Conservation (phyloP, 148 eudicot genomes). For the Suaeda aralocaspica region DNA sequence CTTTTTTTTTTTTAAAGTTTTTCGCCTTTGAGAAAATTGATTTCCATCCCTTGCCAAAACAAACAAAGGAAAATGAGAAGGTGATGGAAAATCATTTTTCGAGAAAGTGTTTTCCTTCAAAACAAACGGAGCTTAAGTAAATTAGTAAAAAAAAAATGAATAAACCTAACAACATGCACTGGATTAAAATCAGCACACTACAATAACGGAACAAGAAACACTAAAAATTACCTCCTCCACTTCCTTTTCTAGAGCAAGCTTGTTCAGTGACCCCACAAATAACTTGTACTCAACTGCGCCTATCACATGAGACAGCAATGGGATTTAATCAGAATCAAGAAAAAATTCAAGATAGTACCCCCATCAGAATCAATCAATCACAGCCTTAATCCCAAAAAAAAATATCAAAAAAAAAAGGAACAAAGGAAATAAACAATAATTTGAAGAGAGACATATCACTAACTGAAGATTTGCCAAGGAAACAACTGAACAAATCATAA, state of each 20-base stretch:
- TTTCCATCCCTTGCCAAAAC: too few species aligned
- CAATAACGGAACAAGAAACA: background rate
- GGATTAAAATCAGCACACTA: background rate
- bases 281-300: constrained; percentile 91
- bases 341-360: background rate
- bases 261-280: constrained; percentile 86
- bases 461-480: background rate
- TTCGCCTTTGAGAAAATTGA: too few species aligned
- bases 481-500: background rate
- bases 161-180: background rate
- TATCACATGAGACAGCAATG: constrained; percentile 32
- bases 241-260: constrained; percentile 83
- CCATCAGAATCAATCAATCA: background rate
- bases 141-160: too few species aligned
- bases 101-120: too few species aligned
- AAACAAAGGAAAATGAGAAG: too few species aligned
- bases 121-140: too few species aligned
- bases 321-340: constrained; percentile 12
- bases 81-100: too few species aligned
- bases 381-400: background rate
- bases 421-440: background rate
- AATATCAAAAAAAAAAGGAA: background rate
- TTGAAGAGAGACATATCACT: background rate
- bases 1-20: too few species aligned
- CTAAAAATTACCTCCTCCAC: constrained; percentile 72